Base-by-base conservation (phyloP, 2,329 filamentous ascomycete genomes). In the Trichoderma guizhouense region DNA sequence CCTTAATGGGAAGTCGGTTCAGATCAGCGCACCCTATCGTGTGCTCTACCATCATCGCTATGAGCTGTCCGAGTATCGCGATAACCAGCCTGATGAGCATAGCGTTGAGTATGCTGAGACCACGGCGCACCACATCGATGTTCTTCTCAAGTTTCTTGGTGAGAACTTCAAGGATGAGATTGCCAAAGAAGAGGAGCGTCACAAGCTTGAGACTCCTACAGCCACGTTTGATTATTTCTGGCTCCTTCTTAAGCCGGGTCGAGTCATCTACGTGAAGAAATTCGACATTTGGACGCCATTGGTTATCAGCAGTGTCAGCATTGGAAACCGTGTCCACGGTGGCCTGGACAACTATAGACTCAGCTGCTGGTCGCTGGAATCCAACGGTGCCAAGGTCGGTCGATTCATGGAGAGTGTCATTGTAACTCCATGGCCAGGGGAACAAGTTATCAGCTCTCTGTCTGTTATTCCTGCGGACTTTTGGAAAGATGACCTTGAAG, bases 201-300 rank as follows among this genome's bases (percentile, higher is more conserved):
- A 86, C 76, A 73, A 75, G 14, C 79, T 80, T 58, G 74, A 75
- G 30, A 77, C 76, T 0, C 84, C 84, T 0, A 81, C 79, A 47
- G 83, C 83, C 14, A 86, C 84, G 2, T 86, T 82, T 60, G 81
- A 84, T 5, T 80, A 81, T 73, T 82, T 85, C 71, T 86, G 85
- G 84, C 77, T 86, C 53, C 78, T 86, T 7, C 79, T 85, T 36
- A 84, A 82, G 76, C 85, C 85, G 0, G 84, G 84, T 0, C 78
- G 82, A 69, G 78, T 86, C 47, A 76, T 86, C 39, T 87, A 86
- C 69, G 76, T 79, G 65, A 82, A 83, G 72, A 76, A 78, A 26
- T 77, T 83, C 68, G 79, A 80, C 53, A 78, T 80, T 24, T 84
- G 84, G 83, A 79, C 79, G 9, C 81, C 84, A 0, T 83, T 80